These are phyloP conservation scores for Mycena filopes DNA, from an alignment of 768 basidiomycete species.

Conservation along the genomic window DNA sequence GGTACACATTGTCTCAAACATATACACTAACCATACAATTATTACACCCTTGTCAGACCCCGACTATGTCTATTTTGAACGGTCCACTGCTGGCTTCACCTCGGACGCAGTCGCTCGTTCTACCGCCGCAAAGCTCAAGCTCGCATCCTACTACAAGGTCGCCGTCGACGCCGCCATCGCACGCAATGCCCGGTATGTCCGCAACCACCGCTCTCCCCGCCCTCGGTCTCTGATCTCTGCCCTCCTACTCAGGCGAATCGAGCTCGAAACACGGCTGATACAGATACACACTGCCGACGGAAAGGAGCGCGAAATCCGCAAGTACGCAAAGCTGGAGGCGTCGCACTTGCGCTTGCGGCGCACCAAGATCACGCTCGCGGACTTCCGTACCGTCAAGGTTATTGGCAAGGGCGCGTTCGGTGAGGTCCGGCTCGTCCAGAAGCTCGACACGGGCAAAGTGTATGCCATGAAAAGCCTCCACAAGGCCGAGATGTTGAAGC, in stretches of 20 bases:
- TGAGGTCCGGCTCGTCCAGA: slow-evolving; percentile 96
- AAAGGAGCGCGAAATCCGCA: slow-evolving; percentile 89
- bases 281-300: slow-evolving; percentile 82
- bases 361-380: slow-evolving; percentile 91
- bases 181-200: slow-evolving; percentile 86
- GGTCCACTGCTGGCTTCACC: slow-evolving; percentile 83
- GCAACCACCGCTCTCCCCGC: background rate
- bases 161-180: slow-evolving; percentile 97
- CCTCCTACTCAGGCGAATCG: slow-evolving; percentile 83
- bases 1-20: slow-evolving; percentile 37
- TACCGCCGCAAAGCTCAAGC: slow-evolving; percentile 94
- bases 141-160: slow-evolving; percentile 98
- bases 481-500: slow-evolving; percentile 99
- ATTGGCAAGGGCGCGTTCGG: slow-evolving; percentile 99
- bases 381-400: slow-evolving; percentile 97
- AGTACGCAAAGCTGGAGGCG: slow-evolving; percentile 87
- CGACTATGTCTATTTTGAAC: slow-evolving; percentile 96
- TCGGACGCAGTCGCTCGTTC: slow-evolving; percentile 89
- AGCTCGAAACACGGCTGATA: slow-evolving; percentile 85
- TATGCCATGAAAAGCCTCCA: slow-evolving; percentile 99
- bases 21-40: background rate
- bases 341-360: slow-evolving; percentile 92
- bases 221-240: background rate
- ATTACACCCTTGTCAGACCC: slow-evolving; percentile 23
- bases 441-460: slow-evolving; percentile 96